These are phyloP conservation scores for Phytophthora hibernalis DNA, from an alignment of 352 stramenopile genomes.

Conservation along the genomic window DNA sequence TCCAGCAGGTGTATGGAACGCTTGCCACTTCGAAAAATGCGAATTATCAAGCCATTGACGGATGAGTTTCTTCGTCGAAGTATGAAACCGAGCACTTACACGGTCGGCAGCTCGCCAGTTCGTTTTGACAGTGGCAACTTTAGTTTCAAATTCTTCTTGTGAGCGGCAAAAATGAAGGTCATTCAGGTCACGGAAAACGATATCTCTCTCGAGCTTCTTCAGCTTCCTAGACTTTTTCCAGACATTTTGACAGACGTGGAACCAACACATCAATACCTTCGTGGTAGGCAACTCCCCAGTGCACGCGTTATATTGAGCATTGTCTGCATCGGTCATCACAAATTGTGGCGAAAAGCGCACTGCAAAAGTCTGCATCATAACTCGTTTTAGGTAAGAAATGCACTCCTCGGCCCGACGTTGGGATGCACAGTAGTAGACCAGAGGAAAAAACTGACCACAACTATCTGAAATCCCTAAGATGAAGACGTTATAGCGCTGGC, in stretches of 20 bases:
- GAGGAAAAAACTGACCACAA: constrained; percentile 2
- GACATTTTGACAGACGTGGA: constrained; percentile 16
- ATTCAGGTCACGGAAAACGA: constrained; percentile 7
- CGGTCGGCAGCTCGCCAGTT: not conserved
- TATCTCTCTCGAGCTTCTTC: not conserved
- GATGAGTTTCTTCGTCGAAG: not conserved
- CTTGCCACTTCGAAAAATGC: constrained; percentile 4
- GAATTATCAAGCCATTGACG: constrained; percentile 10
- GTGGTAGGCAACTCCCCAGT: not conserved
- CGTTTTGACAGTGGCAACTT: not conserved
- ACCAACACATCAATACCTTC: constrained; percentile 18
- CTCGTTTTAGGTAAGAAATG: constrained; percentile 12
- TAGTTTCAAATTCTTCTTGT: constrained; percentile 6
- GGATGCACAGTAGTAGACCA: constrained; percentile 16
- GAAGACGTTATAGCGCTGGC: constrained; percentile 9
- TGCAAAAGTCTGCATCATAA: not conserved
- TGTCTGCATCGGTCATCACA: constrained; percentile 10
- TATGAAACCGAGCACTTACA: constrained; percentile 1
- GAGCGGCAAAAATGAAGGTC: constrained; percentile 6
- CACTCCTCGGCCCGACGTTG: constrained; percentile 12
- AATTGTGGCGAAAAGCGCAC: not conserved
- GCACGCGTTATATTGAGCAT: constrained; percentile 15
- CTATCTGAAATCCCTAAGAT: constrained; percentile 8
- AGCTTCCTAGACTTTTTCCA: constrained; percentile 3
- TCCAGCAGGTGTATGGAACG: constrained; percentile 8